These are phyloP conservation scores for Tetrahymena malaccensis DNA, from an alignment of 73 alveolate genomes.

Conservation along the genomic window DNA sequence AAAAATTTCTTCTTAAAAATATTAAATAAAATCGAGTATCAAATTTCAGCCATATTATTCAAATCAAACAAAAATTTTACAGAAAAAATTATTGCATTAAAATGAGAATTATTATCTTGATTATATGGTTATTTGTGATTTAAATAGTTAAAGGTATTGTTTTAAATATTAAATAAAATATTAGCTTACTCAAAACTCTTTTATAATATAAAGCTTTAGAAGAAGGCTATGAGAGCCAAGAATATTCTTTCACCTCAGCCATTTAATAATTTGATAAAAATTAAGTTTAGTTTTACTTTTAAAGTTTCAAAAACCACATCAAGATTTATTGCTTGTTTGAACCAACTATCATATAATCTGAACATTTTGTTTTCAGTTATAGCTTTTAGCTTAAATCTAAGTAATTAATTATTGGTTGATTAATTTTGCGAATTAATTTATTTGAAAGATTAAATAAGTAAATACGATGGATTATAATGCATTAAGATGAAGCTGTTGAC, in stretches of 20 bases:
- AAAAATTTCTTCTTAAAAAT: no score
- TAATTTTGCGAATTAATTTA: neutral
- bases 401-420: neutral
- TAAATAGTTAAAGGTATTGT: neutral
- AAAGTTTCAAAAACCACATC: neutral
- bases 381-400: neutral
- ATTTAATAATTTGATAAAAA: neutral
- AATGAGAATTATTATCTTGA: neutral
- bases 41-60: neutral
- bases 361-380: neutral
- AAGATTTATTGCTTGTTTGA: neutral
- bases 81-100: no score
- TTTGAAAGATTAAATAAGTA: neutral
- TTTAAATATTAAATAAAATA: neutral
- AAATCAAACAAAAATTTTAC: no score
- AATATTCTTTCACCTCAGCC: neutral
- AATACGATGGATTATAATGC: neutral
- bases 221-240: neutral
- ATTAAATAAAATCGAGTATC: neutral
- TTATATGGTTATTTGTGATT: no score
- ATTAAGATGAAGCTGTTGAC: neutral
- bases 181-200: neutral
- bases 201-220: neutral
- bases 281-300: neutral
- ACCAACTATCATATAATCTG: neutral